Conservation (phyloP, 108 stramenopile genomes). For the Parietichytrium sp. region DNA sequence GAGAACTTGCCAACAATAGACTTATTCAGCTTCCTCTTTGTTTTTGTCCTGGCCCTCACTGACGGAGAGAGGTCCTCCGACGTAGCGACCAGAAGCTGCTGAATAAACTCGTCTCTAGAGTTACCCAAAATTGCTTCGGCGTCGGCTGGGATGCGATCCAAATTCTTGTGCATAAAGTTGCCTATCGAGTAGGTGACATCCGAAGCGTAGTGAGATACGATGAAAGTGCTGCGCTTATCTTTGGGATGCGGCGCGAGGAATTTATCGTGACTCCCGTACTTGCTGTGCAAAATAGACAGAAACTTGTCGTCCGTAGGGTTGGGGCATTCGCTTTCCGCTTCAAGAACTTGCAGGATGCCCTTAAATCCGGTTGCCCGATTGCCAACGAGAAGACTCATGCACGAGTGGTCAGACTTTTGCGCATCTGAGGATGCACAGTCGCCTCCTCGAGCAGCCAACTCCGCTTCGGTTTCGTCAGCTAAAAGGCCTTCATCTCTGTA, state of each 20-base stretch:
- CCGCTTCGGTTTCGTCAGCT: background rate
- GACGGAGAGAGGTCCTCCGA: background rate
- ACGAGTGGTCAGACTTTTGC: background rate
- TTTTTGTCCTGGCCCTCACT: no score
- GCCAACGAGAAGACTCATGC: background rate
- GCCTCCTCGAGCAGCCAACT: background rate
- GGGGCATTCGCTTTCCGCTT: background rate
- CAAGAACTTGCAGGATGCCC: slow-evolving; percentile 20
- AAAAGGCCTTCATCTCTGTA: slow-evolving; percentile 35
- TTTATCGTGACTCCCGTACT: no score
- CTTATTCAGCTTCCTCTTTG: background rate
- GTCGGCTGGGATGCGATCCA: slow-evolving; percentile 44
- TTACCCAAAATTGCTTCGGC: background rate
- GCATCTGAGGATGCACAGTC: background rate
- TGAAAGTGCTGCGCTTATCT: background rate
- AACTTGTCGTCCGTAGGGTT: slow-evolving; percentile 19
- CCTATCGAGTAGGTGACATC: slow-evolving; percentile 37
- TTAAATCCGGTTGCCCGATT: background rate
- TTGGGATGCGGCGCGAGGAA: background rate
- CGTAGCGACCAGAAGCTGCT: slow-evolving; percentile 25
- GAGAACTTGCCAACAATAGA: background rate
- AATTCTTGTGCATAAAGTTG: slow-evolving; percentile 49
- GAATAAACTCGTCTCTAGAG: background rate
- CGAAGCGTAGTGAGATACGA: slow-evolving; percentile 42
- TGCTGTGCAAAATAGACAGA: background rate